Evolutionary conservation across 2,329 filamentous ascomycete genomes (phyloP), one percentile per base, ranked within the genome.

Genomic region (Calonectria pauciramosa): DNA sequence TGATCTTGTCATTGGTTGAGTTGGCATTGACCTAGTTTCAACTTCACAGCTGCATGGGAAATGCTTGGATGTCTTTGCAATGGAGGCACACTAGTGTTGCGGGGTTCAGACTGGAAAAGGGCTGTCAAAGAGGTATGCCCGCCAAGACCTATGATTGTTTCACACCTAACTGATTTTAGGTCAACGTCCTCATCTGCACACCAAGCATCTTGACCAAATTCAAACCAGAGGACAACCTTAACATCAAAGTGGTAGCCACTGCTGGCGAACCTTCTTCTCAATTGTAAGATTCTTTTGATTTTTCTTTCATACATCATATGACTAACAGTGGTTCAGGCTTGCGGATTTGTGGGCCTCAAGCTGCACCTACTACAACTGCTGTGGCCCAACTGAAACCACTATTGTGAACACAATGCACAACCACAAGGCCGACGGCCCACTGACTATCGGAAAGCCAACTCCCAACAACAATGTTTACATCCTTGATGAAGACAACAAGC

Each of bases 371-470:
- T 89, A 84, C 84, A 92, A 92, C 82, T 88, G 89, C 77, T 92
- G 90, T 77, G 91, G 91, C 2, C 90, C 91, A 0, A 91, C 91
- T 0, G 91, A 92, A 79, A 89, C 90, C 9, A 91, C 89, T 2
- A 90, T 92, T 54, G 86, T 92, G 69, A 91, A 92, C 82, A 90
- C 90, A 1, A 89, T 89, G 80, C 79, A 80, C 38, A 49, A 26
- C 3, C 78, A 80, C 32, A 52, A 71, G 52, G 85, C 88, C 65
- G 82, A 83, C 23, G 89, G 91, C 23, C 83, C 84, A 5, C 82
- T 92, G 3, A 88, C 89, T 0, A 91, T 92, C 69, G 91, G 91
- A 2, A 85, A 80, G 28, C 90, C 90, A 0, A 88, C 89, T 1
- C 89, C 90, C 23, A 92, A 92, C 80, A 92, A 89, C 36, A 88